Evolutionary conservation across 2,329 filamentous ascomycete genomes (phyloP).

Genomic region (Phaeoacremonium minimum): DNA sequence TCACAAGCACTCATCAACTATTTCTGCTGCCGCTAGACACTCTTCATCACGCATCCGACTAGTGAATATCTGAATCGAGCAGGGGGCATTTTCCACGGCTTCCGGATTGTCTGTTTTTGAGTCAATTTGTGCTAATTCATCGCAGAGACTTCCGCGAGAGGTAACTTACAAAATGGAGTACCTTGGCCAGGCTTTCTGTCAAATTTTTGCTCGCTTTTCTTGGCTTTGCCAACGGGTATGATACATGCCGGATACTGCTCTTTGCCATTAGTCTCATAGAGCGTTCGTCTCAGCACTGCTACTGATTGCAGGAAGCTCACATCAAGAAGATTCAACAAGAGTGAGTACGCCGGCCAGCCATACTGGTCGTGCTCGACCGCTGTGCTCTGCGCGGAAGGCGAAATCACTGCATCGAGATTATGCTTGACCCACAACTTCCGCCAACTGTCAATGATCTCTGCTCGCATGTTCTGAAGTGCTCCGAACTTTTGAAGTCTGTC

Average conservation of each 20-base stretch:
- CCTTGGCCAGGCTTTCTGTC: constrained; percentile 2
- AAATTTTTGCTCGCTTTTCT: constrained; percentile 2
- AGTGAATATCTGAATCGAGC: constrained; percentile 10
- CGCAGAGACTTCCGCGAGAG: no score
- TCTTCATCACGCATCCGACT: constrained; percentile 12
- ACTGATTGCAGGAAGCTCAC: constrained; percentile 4
- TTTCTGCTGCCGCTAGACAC: constrained; percentile 9
- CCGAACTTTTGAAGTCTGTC: constrained; percentile 5
- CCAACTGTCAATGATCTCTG: constrained; percentile 9
- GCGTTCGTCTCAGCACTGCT: no score
- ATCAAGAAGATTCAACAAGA: constrained; percentile 10
- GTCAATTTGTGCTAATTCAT: no score
- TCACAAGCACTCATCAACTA: no score
- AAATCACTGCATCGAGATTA: constrained; percentile 9
- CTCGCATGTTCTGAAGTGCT: constrained; percentile 5
- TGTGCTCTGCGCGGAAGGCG: constrained; percentile 9
- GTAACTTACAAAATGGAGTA: constrained; percentile 7
- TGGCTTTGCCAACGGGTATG: constrained; percentile 5
- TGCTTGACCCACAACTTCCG: constrained; percentile 7
- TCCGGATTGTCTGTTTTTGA: constrained; percentile 7
- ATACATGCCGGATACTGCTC: constrained; percentile 9
- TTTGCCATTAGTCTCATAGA: no score
- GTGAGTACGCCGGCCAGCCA: constrained; percentile 9
- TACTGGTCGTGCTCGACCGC: constrained; percentile 12
- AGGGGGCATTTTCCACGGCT: constrained; percentile 8